Evolutionary conservation across 805 yeast genomes (phyloP).

Genomic region (Millerago galiae): DNA sequence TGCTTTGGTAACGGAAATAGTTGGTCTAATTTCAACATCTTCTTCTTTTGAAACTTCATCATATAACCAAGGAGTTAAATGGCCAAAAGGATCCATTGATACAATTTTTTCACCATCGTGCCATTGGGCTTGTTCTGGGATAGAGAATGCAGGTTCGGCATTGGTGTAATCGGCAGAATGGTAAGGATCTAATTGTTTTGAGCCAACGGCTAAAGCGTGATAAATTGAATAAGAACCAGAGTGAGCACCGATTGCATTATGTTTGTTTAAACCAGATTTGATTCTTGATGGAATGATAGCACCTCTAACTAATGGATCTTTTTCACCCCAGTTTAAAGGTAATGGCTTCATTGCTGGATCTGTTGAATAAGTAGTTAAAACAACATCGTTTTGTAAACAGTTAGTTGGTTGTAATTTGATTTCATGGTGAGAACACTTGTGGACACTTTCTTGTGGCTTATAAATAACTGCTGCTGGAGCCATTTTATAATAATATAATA

Average conservation of each 20-base stretch:
- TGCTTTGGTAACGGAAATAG: conserved; percentile 63
- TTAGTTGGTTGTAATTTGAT: conserved; percentile 16
- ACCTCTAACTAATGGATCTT: conserved; percentile 43
- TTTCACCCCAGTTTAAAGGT: conserved; percentile 46
- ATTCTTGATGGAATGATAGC: conserved; percentile 51
- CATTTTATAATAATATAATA: conserved; percentile 15
- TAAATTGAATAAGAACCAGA: conserved; percentile 59
- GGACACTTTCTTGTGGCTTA: conserved; percentile 3
- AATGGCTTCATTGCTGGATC: conserved; percentile 46
- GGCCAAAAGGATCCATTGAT: conserved; percentile 63
- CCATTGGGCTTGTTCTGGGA: conserved; percentile 55
- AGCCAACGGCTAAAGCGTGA: conserved; percentile 61
- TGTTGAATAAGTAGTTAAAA: conserved; percentile 47
- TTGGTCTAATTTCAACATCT: conserved; percentile 53
- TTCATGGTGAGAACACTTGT: conserved; percentile 9
- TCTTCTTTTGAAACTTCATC: conserved; percentile 36
- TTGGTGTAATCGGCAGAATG: conserved; percentile 57
- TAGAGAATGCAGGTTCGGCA: conserved; percentile 53
- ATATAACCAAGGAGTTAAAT: conserved; percentile 55
- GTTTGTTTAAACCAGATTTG: conserved; percentile 42
- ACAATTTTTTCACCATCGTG: conserved; percentile 49
- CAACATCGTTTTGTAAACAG: conserved; percentile 24
- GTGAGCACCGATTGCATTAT: conserved; percentile 62
- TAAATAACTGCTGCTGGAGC: conserved; percentile 23
- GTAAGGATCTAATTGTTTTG: conserved; percentile 45